Evolutionary conservation across 129 eudicot genomes (phyloP).

Genomic region (Centella asiatica): DNA sequence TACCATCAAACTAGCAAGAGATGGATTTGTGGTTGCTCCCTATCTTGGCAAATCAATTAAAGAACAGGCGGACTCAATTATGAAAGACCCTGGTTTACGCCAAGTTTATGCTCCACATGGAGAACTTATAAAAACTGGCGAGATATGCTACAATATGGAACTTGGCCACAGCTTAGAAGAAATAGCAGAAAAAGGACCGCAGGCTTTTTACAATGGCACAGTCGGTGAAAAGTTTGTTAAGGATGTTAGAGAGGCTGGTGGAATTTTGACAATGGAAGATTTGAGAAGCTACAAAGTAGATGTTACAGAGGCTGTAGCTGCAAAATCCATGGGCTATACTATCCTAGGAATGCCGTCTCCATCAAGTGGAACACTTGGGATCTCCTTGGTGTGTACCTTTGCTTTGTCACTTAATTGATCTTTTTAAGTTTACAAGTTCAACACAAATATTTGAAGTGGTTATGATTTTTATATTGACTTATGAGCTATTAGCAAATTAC

Average conservation of each 20-base stretch:
- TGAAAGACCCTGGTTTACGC: conserved; percentile 58
- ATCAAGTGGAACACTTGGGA: conserved; percentile 89
- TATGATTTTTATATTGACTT: not conserved
- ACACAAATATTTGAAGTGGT: not conserved
- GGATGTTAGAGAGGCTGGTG: conserved; percentile 72
- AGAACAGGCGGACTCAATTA: conserved; percentile 17
- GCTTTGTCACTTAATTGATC: not conserved
- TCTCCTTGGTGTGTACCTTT: conserved; percentile 54
- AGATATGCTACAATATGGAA: conserved; percentile 62
- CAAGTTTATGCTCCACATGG: conserved; percentile 79
- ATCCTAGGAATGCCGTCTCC: conserved; percentile 94
- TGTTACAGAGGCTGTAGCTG: conserved; percentile 50
- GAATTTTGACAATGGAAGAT: conserved; percentile 86
- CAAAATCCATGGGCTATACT: conserved; percentile 66
- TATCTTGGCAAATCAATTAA: conserved; percentile 47
- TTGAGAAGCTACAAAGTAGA: conserved; percentile 59
- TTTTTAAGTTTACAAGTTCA: no score
- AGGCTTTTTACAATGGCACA: conserved; percentile 65
- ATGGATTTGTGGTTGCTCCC: conserved; percentile 60
- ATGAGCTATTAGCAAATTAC: no score
- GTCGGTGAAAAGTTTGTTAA: conserved; percentile 62
- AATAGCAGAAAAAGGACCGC: conserved; percentile 76
- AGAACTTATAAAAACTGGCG: conserved; percentile 55
- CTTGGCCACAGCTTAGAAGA: conserved; percentile 67
- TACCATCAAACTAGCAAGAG: conserved; percentile 58